Percentiles rank a stretch among this genome's conserved stretches.
Conservation (phyloP, 2,329 filamentous ascomycete species). For the Cladophialophora immunda region DNA sequence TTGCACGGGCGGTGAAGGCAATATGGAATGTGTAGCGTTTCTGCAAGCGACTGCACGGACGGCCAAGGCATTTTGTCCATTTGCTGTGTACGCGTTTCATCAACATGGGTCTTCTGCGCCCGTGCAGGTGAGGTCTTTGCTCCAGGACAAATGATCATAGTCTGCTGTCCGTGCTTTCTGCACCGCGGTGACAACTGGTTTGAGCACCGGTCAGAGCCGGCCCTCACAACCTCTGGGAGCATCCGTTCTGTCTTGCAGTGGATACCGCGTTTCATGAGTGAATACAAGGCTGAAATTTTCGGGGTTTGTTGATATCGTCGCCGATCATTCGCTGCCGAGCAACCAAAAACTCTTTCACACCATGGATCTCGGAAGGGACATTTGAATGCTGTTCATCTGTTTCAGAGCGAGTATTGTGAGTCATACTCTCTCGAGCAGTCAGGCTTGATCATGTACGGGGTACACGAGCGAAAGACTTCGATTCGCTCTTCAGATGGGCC, state of each 20-base stretch:
- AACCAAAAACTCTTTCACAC: not conserved
- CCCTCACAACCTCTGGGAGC: not conserved
- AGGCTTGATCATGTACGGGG: not conserved
- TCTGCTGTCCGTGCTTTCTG: not conserved
- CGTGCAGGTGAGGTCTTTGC: not conserved
- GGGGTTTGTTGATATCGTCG: not conserved
- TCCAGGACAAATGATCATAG: not conserved
- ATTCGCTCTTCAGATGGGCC: not conserved
- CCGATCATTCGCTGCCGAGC: not conserved
- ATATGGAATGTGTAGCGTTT: not conserved
- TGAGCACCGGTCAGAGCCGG: not conserved
- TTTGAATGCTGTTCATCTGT: not conserved
- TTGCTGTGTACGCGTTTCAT: not conserved
- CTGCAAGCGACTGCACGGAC: not conserved
- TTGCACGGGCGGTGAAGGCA: not conserved
- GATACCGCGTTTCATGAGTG: not conserved
- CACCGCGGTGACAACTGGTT: not conserved
- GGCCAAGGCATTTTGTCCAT: not conserved
- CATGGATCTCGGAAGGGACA: not conserved
- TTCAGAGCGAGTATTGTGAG: not conserved
- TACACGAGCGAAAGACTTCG: not conserved
- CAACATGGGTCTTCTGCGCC: constrained; percentile 1
- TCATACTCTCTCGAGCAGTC: not conserved
- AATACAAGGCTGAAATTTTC: not conserved
- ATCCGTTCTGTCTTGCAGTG: not conserved